phyloP scores from a whole-genome alignment of 1,139 yeast genomes.

The Yamadazyma sp. region DNA sequence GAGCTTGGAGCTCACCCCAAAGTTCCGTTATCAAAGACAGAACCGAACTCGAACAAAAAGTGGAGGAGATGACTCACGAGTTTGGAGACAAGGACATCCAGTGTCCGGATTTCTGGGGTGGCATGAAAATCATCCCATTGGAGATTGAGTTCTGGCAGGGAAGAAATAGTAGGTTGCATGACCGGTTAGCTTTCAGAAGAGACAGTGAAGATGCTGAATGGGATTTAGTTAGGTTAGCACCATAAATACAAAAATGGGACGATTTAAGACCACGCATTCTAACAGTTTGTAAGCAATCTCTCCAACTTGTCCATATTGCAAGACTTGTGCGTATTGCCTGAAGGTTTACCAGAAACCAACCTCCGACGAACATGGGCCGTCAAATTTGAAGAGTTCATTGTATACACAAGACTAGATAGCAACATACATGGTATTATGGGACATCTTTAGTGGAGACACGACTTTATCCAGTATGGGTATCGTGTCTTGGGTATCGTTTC shows the following conservation, averaged over 20 bases:
- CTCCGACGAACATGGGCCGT: too few relatives aligned
- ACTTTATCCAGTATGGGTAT: too few relatives aligned
- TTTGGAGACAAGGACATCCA: slow-evolving; percentile 66
- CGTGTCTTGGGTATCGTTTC: too few relatives aligned
- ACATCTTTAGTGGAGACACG: too few relatives aligned
- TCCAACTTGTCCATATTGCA: too few relatives aligned
- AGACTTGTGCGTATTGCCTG: too few relatives aligned
- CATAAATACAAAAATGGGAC: slow-evolving; percentile 27
- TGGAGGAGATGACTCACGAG: slow-evolving; percentile 49
- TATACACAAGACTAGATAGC: too few relatives aligned
- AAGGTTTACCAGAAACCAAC: too few relatives aligned
- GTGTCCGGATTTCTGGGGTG: slow-evolving; percentile 97
- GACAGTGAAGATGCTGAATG: slow-evolving; percentile 51
- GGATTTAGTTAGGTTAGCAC: slow-evolving; percentile 72
- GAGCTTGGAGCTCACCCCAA: slow-evolving; percentile 98
- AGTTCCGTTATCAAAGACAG: slow-evolving; percentile 58
- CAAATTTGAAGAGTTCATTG: too few relatives aligned
- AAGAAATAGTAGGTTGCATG: slow-evolving; percentile 84
- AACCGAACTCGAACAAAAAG: slow-evolving; percentile 55
- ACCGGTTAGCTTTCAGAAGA: slow-evolving; percentile 75
- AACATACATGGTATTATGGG: too few relatives aligned
- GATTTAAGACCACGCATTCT: too few relatives aligned
- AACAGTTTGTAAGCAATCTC: too few relatives aligned
- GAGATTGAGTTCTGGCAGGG: slow-evolving; percentile 99
- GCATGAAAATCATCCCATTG: slow-evolving; percentile 79